Evolutionary conservation across 331 rosid species (phyloP), one percentile per base, ranked within the genome.

Genomic region (Telfairia occidentalis): DNA sequence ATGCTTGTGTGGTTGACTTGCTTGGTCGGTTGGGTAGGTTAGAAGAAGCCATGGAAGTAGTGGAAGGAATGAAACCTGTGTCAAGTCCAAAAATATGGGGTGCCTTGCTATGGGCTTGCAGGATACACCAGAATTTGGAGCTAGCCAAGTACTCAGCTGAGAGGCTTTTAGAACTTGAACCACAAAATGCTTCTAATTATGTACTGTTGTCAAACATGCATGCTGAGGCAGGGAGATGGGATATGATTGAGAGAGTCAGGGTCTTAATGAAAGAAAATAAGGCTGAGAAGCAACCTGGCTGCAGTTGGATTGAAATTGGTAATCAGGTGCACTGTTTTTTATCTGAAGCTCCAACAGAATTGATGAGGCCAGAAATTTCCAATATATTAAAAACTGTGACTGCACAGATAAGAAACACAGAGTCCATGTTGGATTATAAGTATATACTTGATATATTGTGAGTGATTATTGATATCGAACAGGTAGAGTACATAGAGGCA

Each of bases 201-300:
- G 84, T 82, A 28, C 76, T 82, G n/a, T 82, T 82, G 80, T 79
- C 88, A 4, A 85, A 79, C 71, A 82, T 85, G 77, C 82, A 79
- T 35, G 86, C 88, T 61, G 86, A 77, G 70, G 77, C 77, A 13
- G 80, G 75, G 63, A 79, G 78, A 71, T 82, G 86, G 86, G 81
- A 77, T 40, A 65, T 75, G 77, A 84, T 71, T 73, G 81, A 79
- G 52, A 77, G 79, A 63, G 63, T 79, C 26, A 82, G 86, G 49
- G 69, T 46, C 21, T 50, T 78, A 24, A 82, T 79, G 78, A 52
- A 60, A 19, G 81, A 82, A 29, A 74, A 79, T 63, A 75, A 30
- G 43, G 75, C 52, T 28, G 82, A 63, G 72, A 85, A 82, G 79
- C 85, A 79, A 53, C 82, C 86, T 9, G 82, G 88, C 42, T 80